Evolutionary conservation across 805 yeast genomes (phyloP).

Genomic region (Wickerhamomyces alni): DNA sequence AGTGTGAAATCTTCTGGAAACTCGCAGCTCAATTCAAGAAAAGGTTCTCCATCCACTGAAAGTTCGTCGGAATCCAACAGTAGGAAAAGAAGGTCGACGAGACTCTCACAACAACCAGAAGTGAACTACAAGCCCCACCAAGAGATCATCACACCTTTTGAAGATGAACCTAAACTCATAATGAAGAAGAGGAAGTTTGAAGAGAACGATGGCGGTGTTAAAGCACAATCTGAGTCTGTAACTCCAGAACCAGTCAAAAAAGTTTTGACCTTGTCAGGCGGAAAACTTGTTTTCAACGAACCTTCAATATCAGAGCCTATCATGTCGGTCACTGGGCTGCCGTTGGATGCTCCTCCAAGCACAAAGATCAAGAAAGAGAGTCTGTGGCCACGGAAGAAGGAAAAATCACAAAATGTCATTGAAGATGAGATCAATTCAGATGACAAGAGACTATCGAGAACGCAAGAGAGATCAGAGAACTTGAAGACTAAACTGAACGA

Average conservation of each 20-base stretch:
- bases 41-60: constrained; percentile 1
- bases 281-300: constrained; percentile 32
- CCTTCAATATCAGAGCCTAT: constrained; percentile 50
- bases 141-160: background rate
- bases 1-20: constrained; percentile 1
- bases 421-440: background rate
- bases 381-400: constrained; percentile 39
- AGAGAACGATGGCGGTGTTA: too few species aligned
- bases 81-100: constrained; percentile 6
- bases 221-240: background rate
- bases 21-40: constrained; percentile 1
- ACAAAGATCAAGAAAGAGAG: constrained; percentile 50
- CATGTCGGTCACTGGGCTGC: constrained; percentile 65
- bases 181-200: constrained; percentile 4
- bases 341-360: constrained; percentile 66
- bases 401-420: constrained; percentile 6
- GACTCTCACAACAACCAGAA: constrained; percentile 2
- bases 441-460: constrained; percentile 3
- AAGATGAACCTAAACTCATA: constrained; percentile 1
- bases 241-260: background rate
- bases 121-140: constrained; percentile 1
- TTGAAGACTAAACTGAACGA: constrained; percentile 15
- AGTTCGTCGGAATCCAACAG: background rate
- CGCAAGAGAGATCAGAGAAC: constrained; percentile 2
- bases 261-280: background rate